These are phyloP conservation scores for Boletus subparvulus DNA, from an alignment of 768 basidiomycete genomes.

Conservation along the genomic window DNA sequence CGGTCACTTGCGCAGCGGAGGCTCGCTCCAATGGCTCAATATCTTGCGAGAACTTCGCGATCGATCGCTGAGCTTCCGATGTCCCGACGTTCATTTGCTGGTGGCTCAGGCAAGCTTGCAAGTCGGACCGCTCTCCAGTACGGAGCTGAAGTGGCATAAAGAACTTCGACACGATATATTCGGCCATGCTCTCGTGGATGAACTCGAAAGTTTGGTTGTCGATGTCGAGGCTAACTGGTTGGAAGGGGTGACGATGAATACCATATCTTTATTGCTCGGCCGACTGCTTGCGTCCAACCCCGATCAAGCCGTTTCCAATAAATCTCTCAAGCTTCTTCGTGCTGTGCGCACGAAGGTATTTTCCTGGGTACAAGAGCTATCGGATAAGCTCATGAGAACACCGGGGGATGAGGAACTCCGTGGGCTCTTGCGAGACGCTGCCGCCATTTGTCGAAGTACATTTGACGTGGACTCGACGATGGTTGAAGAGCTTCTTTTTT, in stretches of 20 bases:
- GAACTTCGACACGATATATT: conserved; percentile 36
- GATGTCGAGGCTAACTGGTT: conserved; percentile 44
- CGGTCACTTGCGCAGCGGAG: conserved; percentile 39
- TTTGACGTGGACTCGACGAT: conserved; percentile 21
- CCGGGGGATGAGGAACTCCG: neutral
- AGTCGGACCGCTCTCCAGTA: conserved; percentile 28
- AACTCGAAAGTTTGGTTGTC: conserved; percentile 31
- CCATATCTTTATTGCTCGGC: conserved; percentile 29
- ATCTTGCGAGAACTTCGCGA: conserved; percentile 43
- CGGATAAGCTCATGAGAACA: conserved; percentile 14
- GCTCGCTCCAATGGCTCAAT: conserved; percentile 49
- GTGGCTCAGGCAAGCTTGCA: conserved; percentile 44
- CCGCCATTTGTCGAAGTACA: conserved; percentile 24
- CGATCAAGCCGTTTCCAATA: conserved; percentile 8
- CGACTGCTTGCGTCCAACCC: conserved; percentile 35
- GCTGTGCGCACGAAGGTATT: conserved; percentile 30
- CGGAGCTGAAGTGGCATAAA: conserved; percentile 37
- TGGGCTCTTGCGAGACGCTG: conserved; percentile 13
- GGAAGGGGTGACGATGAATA: conserved; percentile 29
- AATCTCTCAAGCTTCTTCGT: conserved; percentile 27
- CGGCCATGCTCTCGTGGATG: conserved; percentile 31
- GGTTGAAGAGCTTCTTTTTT: neutral
- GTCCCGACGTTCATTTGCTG: conserved; percentile 40
- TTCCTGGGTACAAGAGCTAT: conserved; percentile 38
- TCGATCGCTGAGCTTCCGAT: conserved; percentile 36